Base-by-base conservation (phyloP, 2,329 filamentous ascomycete species). In the Exophiala calicioides region DNA sequence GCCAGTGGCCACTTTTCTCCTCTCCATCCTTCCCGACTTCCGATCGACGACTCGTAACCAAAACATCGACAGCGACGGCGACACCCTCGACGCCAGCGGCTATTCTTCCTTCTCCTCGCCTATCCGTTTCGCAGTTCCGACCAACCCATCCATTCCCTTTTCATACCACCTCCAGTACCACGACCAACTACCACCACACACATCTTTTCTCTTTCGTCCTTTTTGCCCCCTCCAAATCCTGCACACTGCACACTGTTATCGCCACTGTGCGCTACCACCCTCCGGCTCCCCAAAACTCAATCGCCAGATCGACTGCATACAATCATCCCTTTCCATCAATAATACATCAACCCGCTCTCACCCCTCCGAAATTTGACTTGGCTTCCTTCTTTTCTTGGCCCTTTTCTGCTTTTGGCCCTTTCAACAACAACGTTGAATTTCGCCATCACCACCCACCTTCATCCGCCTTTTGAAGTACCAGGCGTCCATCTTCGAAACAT, bases 231-330 rank as follows among this genome's bases (percentile, higher is more conserved):
- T 8, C n/a, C 15, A 37, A 26, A n/a, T 35, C 30, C 5, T 23
- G 16, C 33, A 9, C 8, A 36, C 13, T 19, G 4, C 6, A 18
- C 16, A 19, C 33, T n/a, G 13, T 18, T 21, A 6, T 21, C 4
- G 13, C 29, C 32, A 36, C 41, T 16, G 21, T 32, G 8, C 13
- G 20, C 20, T 30, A 10, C 27, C 38, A 24, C 23, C 36, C 3
- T 41, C 44, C 29, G 19, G 15, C 45, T 27, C 24, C 30, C 20
- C 24, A 49, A 32, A 7, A 37, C 33, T 34, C 40, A 50, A 26
- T 34, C 34, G 38, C 42, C 33, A 45, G 42, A 45, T 45, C 42
- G 42, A 18, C 42, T 27, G 33, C 42, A 32, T 27, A 19, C 20
- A 45, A 35, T 27, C 21, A 35, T 34, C 32, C 31, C 23, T 32